These are phyloP conservation scores for Lophiostoma macrostomum DNA, from an alignment of 495 filamentous ascomycete species.

Conservation along the genomic window DNA sequence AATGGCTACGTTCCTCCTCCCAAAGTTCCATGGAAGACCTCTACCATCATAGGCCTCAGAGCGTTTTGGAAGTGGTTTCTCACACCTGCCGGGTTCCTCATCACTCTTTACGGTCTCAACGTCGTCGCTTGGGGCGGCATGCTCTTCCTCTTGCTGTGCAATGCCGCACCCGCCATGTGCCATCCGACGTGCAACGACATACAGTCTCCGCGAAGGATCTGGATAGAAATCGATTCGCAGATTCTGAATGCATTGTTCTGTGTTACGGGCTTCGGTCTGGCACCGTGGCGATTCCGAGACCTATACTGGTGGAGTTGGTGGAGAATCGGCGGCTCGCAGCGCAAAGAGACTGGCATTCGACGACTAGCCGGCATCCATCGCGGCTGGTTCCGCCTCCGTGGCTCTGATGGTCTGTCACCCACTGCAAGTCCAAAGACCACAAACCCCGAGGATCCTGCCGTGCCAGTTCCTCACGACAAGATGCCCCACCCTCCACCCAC, in stretches of 20 bases:
- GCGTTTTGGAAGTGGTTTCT: constrained; percentile 56
- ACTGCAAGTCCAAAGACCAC: background rate
- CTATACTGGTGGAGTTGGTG: constrained; percentile 65
- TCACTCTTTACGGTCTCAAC: constrained; percentile 75
- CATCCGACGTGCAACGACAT: constrained; percentile 67
- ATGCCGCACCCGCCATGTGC: constrained; percentile 78
- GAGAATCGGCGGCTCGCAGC: constrained; percentile 45
- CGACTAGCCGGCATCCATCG: constrained; percentile 64
- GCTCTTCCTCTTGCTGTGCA: constrained; percentile 78
- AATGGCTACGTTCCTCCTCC: constrained; percentile 73
- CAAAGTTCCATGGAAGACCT: constrained; percentile 55
- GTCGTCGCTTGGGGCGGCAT: constrained; percentile 87
- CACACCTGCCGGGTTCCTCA: constrained; percentile 69
- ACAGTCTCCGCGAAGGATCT: constrained; percentile 67
- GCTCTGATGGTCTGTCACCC: constrained; percentile 44
- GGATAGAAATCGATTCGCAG: constrained; percentile 84
- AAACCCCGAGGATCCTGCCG: constrained; percentile 39
- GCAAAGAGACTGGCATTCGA: constrained; percentile 53
- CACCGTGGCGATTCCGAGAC: constrained; percentile 83
- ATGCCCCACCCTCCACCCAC: constrained; percentile 59
- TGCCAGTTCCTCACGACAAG: constrained; percentile 57
- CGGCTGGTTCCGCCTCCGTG: constrained; percentile 66
- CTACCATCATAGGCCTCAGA: constrained; percentile 53
- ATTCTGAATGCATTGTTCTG: constrained; percentile 86
- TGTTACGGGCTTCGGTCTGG: constrained; percentile 78